These are phyloP conservation scores for Bretziella fagacearum DNA, from an alignment of 2,329 filamentous ascomycete genomes.

Conservation along the genomic window DNA sequence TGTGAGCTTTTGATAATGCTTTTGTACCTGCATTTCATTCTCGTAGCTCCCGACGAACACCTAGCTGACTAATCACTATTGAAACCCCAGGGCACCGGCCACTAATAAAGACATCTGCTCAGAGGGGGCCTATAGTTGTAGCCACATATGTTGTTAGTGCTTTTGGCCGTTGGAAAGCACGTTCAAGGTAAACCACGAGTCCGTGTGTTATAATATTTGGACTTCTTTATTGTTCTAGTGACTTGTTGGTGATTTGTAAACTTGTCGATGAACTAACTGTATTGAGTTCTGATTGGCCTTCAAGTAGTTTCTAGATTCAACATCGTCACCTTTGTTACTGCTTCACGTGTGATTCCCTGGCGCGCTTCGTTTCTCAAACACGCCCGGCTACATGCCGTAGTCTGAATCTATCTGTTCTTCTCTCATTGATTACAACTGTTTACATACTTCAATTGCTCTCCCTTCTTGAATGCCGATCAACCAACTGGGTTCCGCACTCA, in stretches of 20 bases:
- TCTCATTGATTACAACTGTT: too few species aligned
- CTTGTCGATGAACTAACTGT: not conserved
- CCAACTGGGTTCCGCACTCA: too few species aligned
- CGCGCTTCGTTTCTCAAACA: too few species aligned
- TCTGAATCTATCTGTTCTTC: too few species aligned
- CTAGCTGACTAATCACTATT: not conserved
- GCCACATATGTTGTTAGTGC: constrained; percentile 8
- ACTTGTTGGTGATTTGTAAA: not conserved
- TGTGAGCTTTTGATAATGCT: too few species aligned
- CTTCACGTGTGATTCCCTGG: too few species aligned
- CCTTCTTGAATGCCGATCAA: not conserved
- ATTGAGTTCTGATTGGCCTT: not conserved
- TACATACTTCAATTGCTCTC: too few species aligned
- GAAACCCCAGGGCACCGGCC: not conserved
- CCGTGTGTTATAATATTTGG: not conserved
- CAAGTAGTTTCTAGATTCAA: not conserved
- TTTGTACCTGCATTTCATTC: not conserved
- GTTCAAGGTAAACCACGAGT: not conserved
- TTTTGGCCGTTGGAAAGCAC: not conserved
- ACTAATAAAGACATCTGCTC: not conserved
- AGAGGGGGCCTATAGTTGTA: not conserved
- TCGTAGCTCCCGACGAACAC: too few species aligned
- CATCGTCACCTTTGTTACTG: too few species aligned
- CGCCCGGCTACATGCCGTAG: too few species aligned
- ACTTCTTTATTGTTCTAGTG: not conserved